Base-by-base conservation (phyloP, 805 yeast genomes). In the Ogataea thermomethanolica region DNA sequence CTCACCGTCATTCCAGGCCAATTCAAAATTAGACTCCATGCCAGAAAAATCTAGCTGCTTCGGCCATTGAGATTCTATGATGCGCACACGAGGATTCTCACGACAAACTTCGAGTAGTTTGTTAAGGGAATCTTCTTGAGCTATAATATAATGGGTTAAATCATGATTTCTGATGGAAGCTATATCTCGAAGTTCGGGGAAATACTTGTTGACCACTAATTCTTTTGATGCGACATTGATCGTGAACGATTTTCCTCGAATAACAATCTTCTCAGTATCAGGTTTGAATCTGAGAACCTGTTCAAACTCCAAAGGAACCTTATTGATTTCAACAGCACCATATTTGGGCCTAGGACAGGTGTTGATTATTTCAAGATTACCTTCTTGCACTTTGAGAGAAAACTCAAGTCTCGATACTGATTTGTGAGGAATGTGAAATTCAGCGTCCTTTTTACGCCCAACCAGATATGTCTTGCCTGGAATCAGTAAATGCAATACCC, bases 371-470 rank as follows among this genome's bases (percentile, higher is more conserved):
- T 24, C 25, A 3, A 47, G 33, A 4, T 27, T 33, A 3, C 17
- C 25, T 7, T 29, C 33, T n/a, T 40, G 38, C 7, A 33, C 44
- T 10, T 24, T 29, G 13, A 47, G 26, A 7, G 44, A 29, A 7
- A 44, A 29, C 33, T 47, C 51, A 9, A 47, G 29, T 12, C 51
- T 28, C 4, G 51, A 47, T 4, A 44, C 43, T 2, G 51, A 26
- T 29, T 47, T 47, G 21, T 44, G 35, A 5, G 40, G 41, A 12
- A 33, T 30, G 26, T 33, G 33, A 32, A 44, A 47, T 7, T 37
- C 41, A 5, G 51, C 45, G 25, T 44, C 51, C 25, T 41, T 47
- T 13, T 44, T 47, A 5, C 51, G 39, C 3, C 51, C 51, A 24
- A 47, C 27, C 12, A 39, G 7, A 21, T 47, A 47, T 21, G 25